phyloP scores from a whole-genome alignment of 2,329 filamentous ascomycete species.

The Lecanicillium sp. region DNA sequence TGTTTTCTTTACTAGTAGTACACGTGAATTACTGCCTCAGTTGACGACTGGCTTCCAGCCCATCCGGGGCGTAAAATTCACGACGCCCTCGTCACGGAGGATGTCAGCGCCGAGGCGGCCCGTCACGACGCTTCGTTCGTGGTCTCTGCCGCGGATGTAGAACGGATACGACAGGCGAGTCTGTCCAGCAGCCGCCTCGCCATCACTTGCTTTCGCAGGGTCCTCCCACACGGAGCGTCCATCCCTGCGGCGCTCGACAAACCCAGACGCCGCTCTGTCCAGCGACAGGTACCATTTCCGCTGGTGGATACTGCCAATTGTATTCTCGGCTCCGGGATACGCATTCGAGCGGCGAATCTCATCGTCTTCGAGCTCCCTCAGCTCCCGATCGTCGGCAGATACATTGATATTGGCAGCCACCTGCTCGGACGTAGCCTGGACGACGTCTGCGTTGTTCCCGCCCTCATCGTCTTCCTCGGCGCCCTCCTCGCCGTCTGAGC shows the following conservation, averaged over 20 bases:
- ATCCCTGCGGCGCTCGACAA: conserved; percentile 29
- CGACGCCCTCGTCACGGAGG: conserved; percentile 52
- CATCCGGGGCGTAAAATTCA: conserved; percentile 46
- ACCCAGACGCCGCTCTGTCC: conserved; percentile 52
- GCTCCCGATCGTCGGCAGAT: conserved; percentile 31
- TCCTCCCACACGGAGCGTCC: conserved; percentile 10
- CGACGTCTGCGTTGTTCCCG: conserved; percentile 13
- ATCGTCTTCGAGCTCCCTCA: conserved; percentile 41
- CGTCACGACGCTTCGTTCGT: conserved; percentile 60
- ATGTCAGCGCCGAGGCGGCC: conserved; percentile 52
- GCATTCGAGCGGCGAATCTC: conserved; percentile 54
- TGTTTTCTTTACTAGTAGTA: no score
- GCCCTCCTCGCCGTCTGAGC: conserved; percentile 11
- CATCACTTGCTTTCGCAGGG: conserved; percentile 1
- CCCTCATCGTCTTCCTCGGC: conserved; percentile 8
- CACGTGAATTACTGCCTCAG: no score
- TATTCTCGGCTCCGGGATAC: conserved; percentile 58
- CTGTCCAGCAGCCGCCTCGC: neutral
- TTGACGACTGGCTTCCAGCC: conserved; percentile 48
- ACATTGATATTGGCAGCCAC: conserved; percentile 7
- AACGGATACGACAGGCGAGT: conserved; percentile 45
- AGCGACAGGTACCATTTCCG: conserved; percentile 59
- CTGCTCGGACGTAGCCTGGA: conserved; percentile 9
- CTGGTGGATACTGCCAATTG: conserved; percentile 60
- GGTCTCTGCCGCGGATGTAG: conserved; percentile 50